Evolutionary conservation across 1,139 yeast species (phyloP).

Genomic region (Yamadazyma diddensiae): DNA sequence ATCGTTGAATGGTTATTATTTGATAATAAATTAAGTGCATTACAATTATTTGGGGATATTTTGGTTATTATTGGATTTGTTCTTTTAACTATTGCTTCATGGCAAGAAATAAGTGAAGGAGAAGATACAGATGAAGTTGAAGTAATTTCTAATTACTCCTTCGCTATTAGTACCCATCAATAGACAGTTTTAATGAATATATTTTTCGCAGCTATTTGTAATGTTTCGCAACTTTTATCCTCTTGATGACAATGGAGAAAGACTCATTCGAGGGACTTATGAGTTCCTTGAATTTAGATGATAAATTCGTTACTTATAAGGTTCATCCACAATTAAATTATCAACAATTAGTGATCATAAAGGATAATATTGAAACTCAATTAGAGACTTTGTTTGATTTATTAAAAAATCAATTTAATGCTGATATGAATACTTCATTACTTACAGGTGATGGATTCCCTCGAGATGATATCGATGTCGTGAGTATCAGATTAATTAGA

Average conservation of each 20-base stretch:
- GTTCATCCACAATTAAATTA: constrained; percentile 19
- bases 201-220: constrained; percentile 4
- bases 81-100: constrained; percentile 67
- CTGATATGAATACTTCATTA: constrained; percentile 64
- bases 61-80: constrained; percentile 66
- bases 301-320: constrained; percentile 9
- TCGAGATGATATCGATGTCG: constrained; percentile 77
- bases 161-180: constrained; percentile 31
- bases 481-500: constrained; percentile 59
- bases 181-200: neutral
- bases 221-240: neutral
- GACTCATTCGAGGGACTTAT: constrained; percentile 35
- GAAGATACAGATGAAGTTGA: constrained; percentile 55
- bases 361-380: constrained; percentile 32
- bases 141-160: constrained; percentile 41
- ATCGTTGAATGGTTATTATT: constrained; percentile 73
- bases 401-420: constrained; percentile 32
- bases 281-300: constrained; percentile 32
- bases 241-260: constrained; percentile 12
- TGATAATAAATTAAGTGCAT: constrained; percentile 48
- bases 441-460: constrained; percentile 81
- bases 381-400: constrained; percentile 30
- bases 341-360: constrained; percentile 27
- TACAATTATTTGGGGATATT: constrained; percentile 55
- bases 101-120: constrained; percentile 68